Evolutionary conservation across 805 yeast species (phyloP), one percentile per base, ranked within the genome.

Genomic region (Torulaspora delbrueckii): DNA sequence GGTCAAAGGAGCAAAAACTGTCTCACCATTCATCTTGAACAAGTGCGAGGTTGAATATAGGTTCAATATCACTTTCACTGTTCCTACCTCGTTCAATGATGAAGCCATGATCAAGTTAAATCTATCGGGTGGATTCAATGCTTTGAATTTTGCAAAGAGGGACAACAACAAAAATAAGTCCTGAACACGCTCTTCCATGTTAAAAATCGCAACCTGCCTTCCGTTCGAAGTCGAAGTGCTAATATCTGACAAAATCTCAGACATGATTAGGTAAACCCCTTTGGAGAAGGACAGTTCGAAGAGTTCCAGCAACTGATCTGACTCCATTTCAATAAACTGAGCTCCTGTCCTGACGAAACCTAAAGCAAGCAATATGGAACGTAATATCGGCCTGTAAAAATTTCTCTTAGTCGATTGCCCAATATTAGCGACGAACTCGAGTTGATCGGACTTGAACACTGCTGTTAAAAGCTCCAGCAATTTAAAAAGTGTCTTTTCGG

Each of bases 1-100:
- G 8, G 88, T 69, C 33, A 86, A 63, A 51, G 86, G 90, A 0
- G 93, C 91, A 57, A 84, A 78, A 0, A 82, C 68, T 18, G 82
- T 81, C 37, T 84, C 90, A 37, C 74, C 78, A 46, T 80, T 75
- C 5, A 81, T 70, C 51, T 75, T 78, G 32, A 82, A 66, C 28
- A 77, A 63, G 53, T 84, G 86, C 0, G 93, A 76, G 45, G 80
- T 76, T 0, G 93, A 76, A 62, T 81, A 88, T 9, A 86, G 67
- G 43, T 79, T 78, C 54, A 85, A 61, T 12, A 86, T 70, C 0
- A 85, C 72, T 42, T 79, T 75, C 18, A 84, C 71, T 0, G 88
- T 76, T 1, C 83, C 88, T 18, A 76, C 70, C 12, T 76, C 80
- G 26, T 72, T 71, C 48, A 86, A 68, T 0, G 76, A 65, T 2